phyloP scores from a whole-genome alignment of 179 eudicot genomes.

The Spergularia azorica region DNA sequence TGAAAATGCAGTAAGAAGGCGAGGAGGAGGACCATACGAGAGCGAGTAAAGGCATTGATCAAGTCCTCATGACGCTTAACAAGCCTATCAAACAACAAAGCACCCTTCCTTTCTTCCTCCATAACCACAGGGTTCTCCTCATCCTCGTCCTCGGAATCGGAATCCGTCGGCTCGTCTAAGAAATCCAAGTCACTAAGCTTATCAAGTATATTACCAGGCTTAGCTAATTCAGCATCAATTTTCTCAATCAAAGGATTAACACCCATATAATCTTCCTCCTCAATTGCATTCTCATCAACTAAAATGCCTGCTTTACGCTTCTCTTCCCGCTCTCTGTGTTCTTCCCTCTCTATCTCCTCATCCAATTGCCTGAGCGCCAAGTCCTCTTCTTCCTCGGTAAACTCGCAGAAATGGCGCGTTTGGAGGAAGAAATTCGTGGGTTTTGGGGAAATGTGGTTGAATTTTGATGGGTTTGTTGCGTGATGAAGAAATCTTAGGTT shows the following conservation, averaged over 20 bases:
- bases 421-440: neutral
- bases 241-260: conserved; percentile 67
- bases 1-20: neutral
- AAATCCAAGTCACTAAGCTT: conserved; percentile 36
- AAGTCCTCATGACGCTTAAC: conserved; percentile 52
- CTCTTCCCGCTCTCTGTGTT: conserved; percentile 54
- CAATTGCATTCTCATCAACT: conserved; percentile 50
- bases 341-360: conserved; percentile 44
- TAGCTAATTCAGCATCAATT: conserved; percentile 47
- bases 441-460: conserved; percentile 19
- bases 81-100: conserved; percentile 46
- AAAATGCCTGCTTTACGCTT: conserved; percentile 51
- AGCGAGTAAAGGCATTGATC: conserved; percentile 37
- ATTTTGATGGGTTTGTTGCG: conserved; percentile 10
- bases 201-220: conserved; percentile 24
- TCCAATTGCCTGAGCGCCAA: conserved; percentile 28
- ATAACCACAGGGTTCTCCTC: conserved; percentile 39
- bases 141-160: conserved; percentile 69
- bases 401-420: conserved; percentile 23
- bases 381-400: neutral
- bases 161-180: conserved; percentile 21
- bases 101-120: conserved; percentile 37
- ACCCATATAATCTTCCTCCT: conserved; percentile 74
- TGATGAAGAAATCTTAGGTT: conserved; percentile 2
- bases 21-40: conserved; percentile 39